phyloP scores from a whole-genome alignment of 352 stramenopile genomes.

The Globisporangium iwayamae region DNA sequence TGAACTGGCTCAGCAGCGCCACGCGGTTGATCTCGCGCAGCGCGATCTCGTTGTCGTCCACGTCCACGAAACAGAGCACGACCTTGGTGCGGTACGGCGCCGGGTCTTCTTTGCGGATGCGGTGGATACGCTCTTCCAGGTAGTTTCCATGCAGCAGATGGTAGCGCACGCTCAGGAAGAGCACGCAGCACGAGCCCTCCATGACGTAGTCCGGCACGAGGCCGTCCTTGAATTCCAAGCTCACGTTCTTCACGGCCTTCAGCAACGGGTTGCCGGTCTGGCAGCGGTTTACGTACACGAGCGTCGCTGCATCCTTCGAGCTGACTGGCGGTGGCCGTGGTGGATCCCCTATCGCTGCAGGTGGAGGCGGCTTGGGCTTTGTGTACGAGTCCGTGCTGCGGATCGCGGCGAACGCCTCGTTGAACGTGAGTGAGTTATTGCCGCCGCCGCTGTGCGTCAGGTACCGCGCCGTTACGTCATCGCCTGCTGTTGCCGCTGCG shows the following conservation, averaged over 20 bases:
- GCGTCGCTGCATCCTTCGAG: slow-evolving; percentile 40
- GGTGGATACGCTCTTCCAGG: slow-evolving; percentile 88
- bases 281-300: slow-evolving; percentile 73
- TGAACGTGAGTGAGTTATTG: slow-evolving; percentile 32
- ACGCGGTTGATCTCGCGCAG: slow-evolving; percentile 93
- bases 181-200: slow-evolving; percentile 78
- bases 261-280: slow-evolving; percentile 95
- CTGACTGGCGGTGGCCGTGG: slow-evolving; percentile 10
- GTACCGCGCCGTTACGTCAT: slow-evolving; percentile 29
- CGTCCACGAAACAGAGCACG: slow-evolving; percentile 94
- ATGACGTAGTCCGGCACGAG: slow-evolving; percentile 96
- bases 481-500: background rate
- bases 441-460: slow-evolving; percentile 24
- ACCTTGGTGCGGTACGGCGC: slow-evolving; percentile 84
- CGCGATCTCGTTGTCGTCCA: slow-evolving; percentile 92
- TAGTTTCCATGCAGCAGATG: slow-evolving; percentile 89
- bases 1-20: slow-evolving; percentile 89
- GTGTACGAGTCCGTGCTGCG: slow-evolving; percentile 57
- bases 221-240: slow-evolving; percentile 84
- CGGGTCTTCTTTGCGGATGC: slow-evolving; percentile 77
- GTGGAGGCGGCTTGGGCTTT: slow-evolving; percentile 17
- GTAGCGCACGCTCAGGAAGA: slow-evolving; percentile 91
- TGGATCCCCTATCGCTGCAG: slow-evolving; percentile 5
- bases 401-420: slow-evolving; percentile 56
- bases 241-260: slow-evolving; percentile 91